Conservation (phyloP, 2,329 filamentous ascomycete species). For the Cordyceps militaris region DNA sequence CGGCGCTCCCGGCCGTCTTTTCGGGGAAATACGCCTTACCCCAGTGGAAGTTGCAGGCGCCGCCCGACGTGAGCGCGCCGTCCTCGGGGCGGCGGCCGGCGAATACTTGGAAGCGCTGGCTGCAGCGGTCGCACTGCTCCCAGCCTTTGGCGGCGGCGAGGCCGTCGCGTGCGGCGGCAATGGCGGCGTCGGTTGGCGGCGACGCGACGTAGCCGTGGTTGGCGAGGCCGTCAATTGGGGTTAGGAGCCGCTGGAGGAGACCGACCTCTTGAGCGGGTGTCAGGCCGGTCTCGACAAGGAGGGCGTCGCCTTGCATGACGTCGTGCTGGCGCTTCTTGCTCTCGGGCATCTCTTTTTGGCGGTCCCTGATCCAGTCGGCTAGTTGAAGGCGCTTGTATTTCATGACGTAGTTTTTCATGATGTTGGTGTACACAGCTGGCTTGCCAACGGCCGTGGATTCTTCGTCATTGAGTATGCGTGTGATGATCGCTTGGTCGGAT, state of each 20-base stretch:
- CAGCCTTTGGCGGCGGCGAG: slow-evolving; percentile 64
- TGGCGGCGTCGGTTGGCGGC: slow-evolving; percentile 58
- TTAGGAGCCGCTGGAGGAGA: slow-evolving; percentile 55
- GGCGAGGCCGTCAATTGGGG: slow-evolving; percentile 56
- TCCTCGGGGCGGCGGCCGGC: slow-evolving; percentile 75
- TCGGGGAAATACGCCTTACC: slow-evolving; percentile 59
- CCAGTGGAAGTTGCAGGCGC: slow-evolving; percentile 74
- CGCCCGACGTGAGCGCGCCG: slow-evolving; percentile 66
- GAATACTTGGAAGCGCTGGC: slow-evolving; percentile 82
- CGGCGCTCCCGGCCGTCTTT: slow-evolving; percentile 46
- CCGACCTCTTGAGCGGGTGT: slow-evolving; percentile 59
- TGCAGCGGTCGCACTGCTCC: slow-evolving; percentile 85
- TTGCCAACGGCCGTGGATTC: slow-evolving; percentile 64
- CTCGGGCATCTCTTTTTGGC: slow-evolving; percentile 33
- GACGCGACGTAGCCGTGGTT: slow-evolving; percentile 67
- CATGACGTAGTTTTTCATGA: slow-evolving; percentile 75
- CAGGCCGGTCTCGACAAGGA: slow-evolving; percentile 62
- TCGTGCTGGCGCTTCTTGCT: slow-evolving; percentile 27
- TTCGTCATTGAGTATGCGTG: slow-evolving; percentile 68
- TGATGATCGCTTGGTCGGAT: slow-evolving; percentile 60
- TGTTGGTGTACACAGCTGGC: slow-evolving; percentile 67
- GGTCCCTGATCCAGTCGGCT: slow-evolving; percentile 63
- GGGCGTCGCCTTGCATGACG: slow-evolving; percentile 30
- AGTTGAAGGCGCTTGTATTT: slow-evolving; percentile 67
- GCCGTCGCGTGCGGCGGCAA: slow-evolving; percentile 58